Percentiles rank a stretch among this genome's conserved stretches.
Conservation (phyloP, 2,329 filamentous ascomycete species). For the Pyricularia pennisetigena region DNA sequence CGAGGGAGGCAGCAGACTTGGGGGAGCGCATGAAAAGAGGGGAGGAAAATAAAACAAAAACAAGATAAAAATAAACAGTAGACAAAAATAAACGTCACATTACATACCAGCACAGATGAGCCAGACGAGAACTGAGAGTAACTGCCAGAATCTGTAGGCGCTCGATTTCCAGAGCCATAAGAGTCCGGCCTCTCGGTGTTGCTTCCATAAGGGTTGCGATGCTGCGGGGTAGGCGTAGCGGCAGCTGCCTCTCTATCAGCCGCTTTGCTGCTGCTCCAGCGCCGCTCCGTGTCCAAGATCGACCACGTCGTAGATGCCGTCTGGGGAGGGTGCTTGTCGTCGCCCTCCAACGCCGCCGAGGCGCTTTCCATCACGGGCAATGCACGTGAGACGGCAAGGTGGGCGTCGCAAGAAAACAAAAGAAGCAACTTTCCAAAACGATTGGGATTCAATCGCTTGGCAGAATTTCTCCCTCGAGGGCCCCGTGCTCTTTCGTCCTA, state of each 20-base stretch:
- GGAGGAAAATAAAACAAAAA: neutral
- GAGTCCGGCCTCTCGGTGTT: neutral
- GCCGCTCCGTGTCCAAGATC: neutral
- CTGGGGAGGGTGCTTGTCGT: neutral
- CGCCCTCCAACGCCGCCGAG: neutral
- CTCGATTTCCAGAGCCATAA: neutral
- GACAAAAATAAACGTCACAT: neutral
- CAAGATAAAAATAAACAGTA: neutral
- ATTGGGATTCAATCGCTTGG: neutral
- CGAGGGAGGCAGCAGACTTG: neutral
- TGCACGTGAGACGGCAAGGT: neutral
- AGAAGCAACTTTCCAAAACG: neutral
- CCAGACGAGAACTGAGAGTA: neutral
- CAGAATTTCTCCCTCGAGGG: neutral
- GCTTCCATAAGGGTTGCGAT: neutral
- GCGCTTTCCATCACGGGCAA: neutral
- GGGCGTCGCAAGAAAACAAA: neutral
- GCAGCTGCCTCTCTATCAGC: neutral
- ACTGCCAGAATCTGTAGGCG: neutral
- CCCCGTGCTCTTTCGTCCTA: neutral
- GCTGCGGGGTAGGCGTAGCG: neutral
- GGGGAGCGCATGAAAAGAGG: neutral
- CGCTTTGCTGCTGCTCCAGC: neutral
- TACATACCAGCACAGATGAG: neutral
- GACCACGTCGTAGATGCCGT: neutral